A percentile compares a stretch with the other conserved stretches of the same genome.
These are phyloP conservation scores for Coemansia sp. DNA, from an alignment of 192 early-diverging fungal species.

Conservation along the genomic window DNA sequence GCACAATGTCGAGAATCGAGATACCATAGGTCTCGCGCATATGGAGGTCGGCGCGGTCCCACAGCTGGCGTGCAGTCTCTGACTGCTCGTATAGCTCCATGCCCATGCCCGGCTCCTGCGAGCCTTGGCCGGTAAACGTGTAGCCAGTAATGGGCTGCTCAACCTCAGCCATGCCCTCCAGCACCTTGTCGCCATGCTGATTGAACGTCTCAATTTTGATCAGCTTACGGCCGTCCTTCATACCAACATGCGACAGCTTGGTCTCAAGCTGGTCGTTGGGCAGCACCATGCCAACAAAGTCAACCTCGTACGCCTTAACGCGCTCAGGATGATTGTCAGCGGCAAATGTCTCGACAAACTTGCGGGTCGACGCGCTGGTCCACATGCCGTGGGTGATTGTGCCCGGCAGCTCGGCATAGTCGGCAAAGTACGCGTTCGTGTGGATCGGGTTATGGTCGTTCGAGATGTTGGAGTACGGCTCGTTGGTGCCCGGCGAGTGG, in stretches of 20 bases:
- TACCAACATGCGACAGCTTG: conserved; percentile 79
- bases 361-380: conserved; percentile 87
- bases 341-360: conserved; percentile 81
- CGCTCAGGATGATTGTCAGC: conserved; percentile 80
- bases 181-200: conserved; percentile 63
- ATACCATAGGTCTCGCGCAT: conserved; percentile 83
- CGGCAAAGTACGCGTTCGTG: conserved; percentile 88
- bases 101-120: conserved; percentile 92
- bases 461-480: conserved; percentile 76
- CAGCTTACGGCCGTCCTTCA: conserved; percentile 85
- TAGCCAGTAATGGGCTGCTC: conserved; percentile 83
- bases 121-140: conserved; percentile 93
- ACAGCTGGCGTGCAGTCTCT: conserved; percentile 77
- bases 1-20: conserved; percentile 89
- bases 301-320: conserved; percentile 73
- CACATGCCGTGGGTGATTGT: conserved; percentile 98
- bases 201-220: conserved; percentile 78
- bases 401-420: conserved; percentile 80
- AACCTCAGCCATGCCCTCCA: conserved; percentile 84
- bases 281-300: conserved; percentile 86
- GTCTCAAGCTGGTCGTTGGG: conserved; percentile 81
- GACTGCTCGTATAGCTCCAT: conserved; percentile 87
- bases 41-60: conserved; percentile 87
- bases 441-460: conserved; percentile 95
- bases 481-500: conserved; percentile 50